Evolutionary conservation across 2,329 filamentous ascomycete genomes (phyloP).

Genomic region (Aspergillus caelatus): DNA sequence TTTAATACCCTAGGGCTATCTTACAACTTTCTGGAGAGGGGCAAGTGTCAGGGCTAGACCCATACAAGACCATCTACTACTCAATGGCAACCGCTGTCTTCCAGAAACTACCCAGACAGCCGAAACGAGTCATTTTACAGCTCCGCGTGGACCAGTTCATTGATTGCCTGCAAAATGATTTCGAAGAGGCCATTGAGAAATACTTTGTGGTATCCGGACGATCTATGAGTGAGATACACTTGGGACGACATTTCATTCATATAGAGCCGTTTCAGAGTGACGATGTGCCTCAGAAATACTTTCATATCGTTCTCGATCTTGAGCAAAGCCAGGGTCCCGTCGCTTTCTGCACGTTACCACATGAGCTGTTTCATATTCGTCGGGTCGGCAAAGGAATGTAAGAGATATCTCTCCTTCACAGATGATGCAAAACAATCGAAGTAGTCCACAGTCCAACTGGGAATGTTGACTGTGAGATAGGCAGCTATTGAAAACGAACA

Average conservation of each 20-base stretch:
- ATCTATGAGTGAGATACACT: background rate
- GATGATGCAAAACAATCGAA: background rate
- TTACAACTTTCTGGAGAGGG: background rate
- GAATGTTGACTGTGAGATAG: background rate
- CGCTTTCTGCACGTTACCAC: background rate
- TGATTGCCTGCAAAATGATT: background rate
- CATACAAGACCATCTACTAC: background rate
- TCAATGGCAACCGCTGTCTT: background rate
- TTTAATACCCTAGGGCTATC: background rate
- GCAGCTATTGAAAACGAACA: background rate
- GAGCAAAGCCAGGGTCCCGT: background rate
- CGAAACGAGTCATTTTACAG: background rate
- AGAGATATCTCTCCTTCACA: background rate
- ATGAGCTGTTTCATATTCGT: background rate
- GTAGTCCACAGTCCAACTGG: background rate
- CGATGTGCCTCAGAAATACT: conserved; percentile 3
- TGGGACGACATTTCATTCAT: background rate
- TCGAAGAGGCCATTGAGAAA: background rate
- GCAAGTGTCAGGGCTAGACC: background rate
- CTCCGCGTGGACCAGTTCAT: background rate
- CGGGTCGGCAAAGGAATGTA: background rate
- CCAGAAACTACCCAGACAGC: background rate
- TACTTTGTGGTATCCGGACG: background rate
- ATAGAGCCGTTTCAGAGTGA: background rate
- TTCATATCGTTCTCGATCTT: conserved; percentile 1